Conservation (phyloP, 2,329 filamentous ascomycete genomes). For the Alternaria rosae region DNA sequence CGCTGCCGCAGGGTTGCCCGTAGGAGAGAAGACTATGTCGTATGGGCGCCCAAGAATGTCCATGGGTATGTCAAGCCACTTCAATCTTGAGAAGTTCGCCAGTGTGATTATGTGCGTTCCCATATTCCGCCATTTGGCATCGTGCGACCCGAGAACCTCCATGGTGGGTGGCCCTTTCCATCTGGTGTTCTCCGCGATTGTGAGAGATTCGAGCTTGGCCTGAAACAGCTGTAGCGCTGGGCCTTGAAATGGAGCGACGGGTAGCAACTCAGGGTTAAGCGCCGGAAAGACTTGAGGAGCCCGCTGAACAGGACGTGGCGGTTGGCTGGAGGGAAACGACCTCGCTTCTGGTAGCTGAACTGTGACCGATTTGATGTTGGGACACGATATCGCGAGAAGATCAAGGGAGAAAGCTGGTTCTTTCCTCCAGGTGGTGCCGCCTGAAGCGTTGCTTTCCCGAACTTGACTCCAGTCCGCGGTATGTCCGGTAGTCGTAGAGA, state of each 20-base stretch:
- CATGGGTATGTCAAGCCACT: conserved; percentile 18
- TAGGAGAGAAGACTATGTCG: conserved; percentile 7
- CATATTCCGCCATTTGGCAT: conserved; percentile 16
- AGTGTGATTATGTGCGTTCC: conserved; percentile 22
- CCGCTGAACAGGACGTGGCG: background rate
- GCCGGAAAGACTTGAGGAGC: background rate
- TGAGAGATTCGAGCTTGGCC: conserved; percentile 19
- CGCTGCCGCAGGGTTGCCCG: background rate
- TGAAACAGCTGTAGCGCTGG: conserved; percentile 7
- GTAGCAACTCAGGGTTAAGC: conserved; percentile 5
- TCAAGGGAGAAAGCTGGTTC: conserved; percentile 18
- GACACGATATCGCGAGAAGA: conserved; percentile 16
- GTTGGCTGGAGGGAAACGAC: background rate
- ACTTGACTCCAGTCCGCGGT: conserved; percentile 3
- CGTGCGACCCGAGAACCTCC: conserved; percentile 14
- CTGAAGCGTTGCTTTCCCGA: background rate
- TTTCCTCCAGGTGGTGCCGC: conserved; percentile 5
- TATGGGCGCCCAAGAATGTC: conserved; percentile 9
- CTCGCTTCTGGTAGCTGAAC: conserved; percentile 17
- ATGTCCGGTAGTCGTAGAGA: conserved; percentile 1
- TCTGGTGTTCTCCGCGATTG: conserved; percentile 11
- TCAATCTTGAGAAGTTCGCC: conserved; percentile 9
- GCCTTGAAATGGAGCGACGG: conserved; percentile 15
- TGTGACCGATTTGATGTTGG: conserved; percentile 20
- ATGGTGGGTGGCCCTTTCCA: conserved; percentile 16